Base-by-base conservation (phyloP, 75 land plant genomes). In the Pseudotsuga menziesii region DNA sequence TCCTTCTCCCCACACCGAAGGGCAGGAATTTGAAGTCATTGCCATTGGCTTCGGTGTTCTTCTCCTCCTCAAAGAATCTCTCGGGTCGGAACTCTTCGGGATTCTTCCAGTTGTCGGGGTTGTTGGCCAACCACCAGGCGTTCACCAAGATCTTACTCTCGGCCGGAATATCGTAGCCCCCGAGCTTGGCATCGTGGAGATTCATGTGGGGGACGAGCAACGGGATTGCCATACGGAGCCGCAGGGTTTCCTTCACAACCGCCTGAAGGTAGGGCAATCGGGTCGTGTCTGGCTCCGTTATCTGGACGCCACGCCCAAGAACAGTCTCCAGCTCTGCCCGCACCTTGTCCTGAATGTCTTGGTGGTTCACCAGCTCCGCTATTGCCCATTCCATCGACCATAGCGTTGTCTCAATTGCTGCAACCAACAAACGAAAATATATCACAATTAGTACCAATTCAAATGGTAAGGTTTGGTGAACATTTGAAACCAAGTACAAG, bases 361-460 rank as follows among this genome's bases (percentile, higher is more conserved):
- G 93, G 73, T 93, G 86, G 86, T 91, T 93, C n/a, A 91, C 87
- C 48, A 93, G 57, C 86, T 93, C 95, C 5, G 95, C 95, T 5
- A 93, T 84, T 8, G 79, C 93, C 95, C 95, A 93, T 61, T 93
- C 95, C 71, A 93, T 85, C 17, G 95, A 88, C 91, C 95, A 93
- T 52, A 93, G 75, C 5, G 95, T 93, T 5, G 95, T 93, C 77
- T 93, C 95, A 17, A 93, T 93, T 2, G 95, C 95, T 80, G 88
- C 14, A 78, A 55, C 14, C 4, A 35, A 39, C n/a, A 55, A 73
- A 41, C 15, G 15, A 22, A 17, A 11, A 16, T 59, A 5, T 63
- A 57, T 57, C 17, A 57, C 20, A 16, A 16, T 4, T 15, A 9
- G 1, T 20, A 16, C 5, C 20, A 15, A 15, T 1, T 57, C 0